Evolutionary conservation across 2,329 filamentous ascomycete species (phyloP).

Genomic region (Exophiala xenobiotica): DNA sequence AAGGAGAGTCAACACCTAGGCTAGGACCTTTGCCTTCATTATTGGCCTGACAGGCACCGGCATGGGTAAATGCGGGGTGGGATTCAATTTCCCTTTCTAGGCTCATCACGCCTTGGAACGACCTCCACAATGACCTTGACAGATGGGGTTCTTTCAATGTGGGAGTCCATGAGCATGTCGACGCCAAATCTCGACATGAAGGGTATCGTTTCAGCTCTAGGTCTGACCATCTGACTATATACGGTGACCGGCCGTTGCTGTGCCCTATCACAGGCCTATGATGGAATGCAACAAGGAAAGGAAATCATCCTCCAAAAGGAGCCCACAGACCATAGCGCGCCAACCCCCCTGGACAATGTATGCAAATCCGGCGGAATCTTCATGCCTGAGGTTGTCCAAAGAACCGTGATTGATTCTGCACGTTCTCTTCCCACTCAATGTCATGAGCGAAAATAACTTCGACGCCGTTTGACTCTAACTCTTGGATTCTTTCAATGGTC

Average conservation of each 20-base stretch:
- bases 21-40: neutral
- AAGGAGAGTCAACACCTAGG: neutral
- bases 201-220: neutral
- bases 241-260: too few species aligned
- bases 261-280: too few species aligned
- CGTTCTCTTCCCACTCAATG: constrained; percentile 32
- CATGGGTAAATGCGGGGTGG: neutral
- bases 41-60: neutral
- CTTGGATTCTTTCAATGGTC: constrained; percentile 30
- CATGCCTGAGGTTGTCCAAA: constrained; percentile 15
- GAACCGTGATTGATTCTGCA: constrained; percentile 18
- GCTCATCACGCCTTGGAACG: neutral
- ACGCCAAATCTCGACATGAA: neutral
- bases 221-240: neutral
- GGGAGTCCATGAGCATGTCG: neutral
- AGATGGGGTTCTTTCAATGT: neutral
- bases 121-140: neutral
- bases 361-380: constrained; percentile 1
- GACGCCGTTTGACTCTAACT: constrained; percentile 27
- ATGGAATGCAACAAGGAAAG: too few species aligned
- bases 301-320: too few species aligned
- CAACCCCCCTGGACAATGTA: neutral
- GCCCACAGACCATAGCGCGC: neutral
- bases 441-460: constrained; percentile 37
- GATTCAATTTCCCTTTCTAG: neutral